Conservation (phyloP, 1,139 yeast species). For the Yamadazyma songkhlaensis region DNA sequence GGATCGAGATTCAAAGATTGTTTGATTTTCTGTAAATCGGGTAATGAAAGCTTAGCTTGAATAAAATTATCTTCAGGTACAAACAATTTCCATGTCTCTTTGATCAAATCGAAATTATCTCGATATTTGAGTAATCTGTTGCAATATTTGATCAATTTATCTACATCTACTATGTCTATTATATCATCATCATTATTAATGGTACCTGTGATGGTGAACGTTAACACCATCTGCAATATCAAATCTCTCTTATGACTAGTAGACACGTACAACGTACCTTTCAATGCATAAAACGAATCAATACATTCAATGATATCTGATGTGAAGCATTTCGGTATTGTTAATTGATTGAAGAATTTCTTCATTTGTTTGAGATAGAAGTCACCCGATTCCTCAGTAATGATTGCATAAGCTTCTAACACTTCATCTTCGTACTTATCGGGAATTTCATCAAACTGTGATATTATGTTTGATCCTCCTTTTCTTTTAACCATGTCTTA, state of each 20-base stretch:
- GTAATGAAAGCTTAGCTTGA: constrained; percentile 22
- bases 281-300: constrained; percentile 33
- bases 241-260: constrained; percentile 21
- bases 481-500: not conserved
- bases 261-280: constrained; percentile 8
- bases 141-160: constrained; percentile 30
- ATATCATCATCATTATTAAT: constrained; percentile 19
- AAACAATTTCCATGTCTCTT: constrained; percentile 35
- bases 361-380: constrained; percentile 27
- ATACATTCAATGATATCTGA: constrained; percentile 31
- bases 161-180: constrained; percentile 42
- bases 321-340: constrained; percentile 33
- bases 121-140: constrained; percentile 33
- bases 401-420: constrained; percentile 24
- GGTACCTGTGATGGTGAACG: constrained; percentile 29
- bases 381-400: constrained; percentile 28
- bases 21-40: constrained; percentile 33
- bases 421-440: constrained; percentile 32
- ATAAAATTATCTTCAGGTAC: constrained; percentile 13
- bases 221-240: constrained; percentile 24
- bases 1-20: constrained; percentile 25
- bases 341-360: constrained; percentile 20
- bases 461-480: too few relatives aligned
- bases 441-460: constrained; percentile 16
- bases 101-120: constrained; percentile 28